Base-by-base conservation (phyloP, 23 red algal genomes). In the Gracilaria domingensis region DNA sequence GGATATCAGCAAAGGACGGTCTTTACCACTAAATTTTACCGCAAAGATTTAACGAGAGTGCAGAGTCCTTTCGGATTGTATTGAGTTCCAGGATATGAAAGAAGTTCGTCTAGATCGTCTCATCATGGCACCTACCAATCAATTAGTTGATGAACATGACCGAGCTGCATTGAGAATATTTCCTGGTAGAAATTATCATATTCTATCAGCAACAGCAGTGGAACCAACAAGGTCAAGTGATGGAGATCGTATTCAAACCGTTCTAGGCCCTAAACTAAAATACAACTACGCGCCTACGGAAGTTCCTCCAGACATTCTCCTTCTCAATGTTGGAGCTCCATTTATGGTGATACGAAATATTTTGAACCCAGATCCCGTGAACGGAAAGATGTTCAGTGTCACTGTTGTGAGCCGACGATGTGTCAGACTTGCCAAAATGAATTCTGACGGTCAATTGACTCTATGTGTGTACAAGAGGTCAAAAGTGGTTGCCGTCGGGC, bases 251-350 rank as follows among this genome's bases (percentile, higher is more conserved):
- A 29, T 36, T n/a, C n/a, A n/a, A n/a, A n/a, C n/a, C n/a, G n/a
- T n/a, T n/a, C n/a, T n/a, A n/a, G n/a, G n/a, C n/a, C 78, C 50
- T 14, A 51, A 61, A 62, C 48, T 82, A 8, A 82, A 49, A 61
- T 82, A 82, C 42, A 59, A 82, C 34, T 82, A 59, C 50, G 58
- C 78, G 60, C 78, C 78, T n/a, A 59, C 78, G 26, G 78, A 51
- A 61, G 78, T 82, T 21, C 78, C 78, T 38, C 78, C 20, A 23
- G 51, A 61, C 38, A 1, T 16, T 13, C 32, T 82, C 20, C 44
- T 34, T 8, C 47, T 82, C 24, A 82, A 80, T 20, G 21, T 33
- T 32, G 75, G 75, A 82, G 35, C 38, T 51, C 45, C 11, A 80
- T 4, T 51, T 16, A n/a, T n/a, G n/a, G n/a, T n/a, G n/a, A n/a